Evolutionary conservation across 176 grass and related monocot species (phyloP).

Genomic region (Rhynchospora breviuscula): DNA sequence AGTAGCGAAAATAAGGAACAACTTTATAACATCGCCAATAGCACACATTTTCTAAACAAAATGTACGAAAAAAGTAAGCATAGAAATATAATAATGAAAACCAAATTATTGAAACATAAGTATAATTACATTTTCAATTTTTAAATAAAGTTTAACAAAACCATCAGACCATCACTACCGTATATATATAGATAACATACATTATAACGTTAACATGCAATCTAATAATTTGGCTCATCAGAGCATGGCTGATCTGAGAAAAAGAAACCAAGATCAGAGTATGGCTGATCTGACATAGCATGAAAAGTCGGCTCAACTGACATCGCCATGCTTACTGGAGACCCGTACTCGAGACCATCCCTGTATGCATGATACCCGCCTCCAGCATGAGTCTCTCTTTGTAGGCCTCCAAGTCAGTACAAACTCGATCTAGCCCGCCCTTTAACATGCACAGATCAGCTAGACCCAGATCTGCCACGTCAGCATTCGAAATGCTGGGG

Average conservation of each 20-base stretch:
- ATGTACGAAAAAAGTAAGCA: too few relatives aligned
- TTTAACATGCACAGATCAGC: conserved; percentile 7
- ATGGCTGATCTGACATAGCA: neutral
- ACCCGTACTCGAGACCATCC: neutral
- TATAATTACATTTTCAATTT: too few relatives aligned
- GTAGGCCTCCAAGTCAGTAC: neutral
- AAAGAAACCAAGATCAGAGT: neutral
- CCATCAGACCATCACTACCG: too few relatives aligned
- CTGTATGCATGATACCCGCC: neutral
- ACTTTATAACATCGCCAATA: too few relatives aligned
- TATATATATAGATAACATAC: too few relatives aligned
- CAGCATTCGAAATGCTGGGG: conserved; percentile 19
- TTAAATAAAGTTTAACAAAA: too few relatives aligned
- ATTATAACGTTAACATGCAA: too few relatives aligned
- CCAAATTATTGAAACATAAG: too few relatives aligned
- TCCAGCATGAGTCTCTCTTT: conserved; percentile 25
- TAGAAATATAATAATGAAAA: too few relatives aligned
- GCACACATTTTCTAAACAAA: too few relatives aligned
- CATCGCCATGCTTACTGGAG: conserved; percentile 6
- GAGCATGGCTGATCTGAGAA: neutral
- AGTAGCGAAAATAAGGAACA: too few relatives aligned
- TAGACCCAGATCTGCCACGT: neutral
- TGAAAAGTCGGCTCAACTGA: neutral
- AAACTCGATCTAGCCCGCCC: conserved; percentile 31
- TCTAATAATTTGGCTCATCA: too few relatives aligned